Evolutionary conservation across 2,329 filamentous ascomycete species (phyloP), one percentile per base, ranked within the genome.

Genomic region (Epichloe sibirici): DNA sequence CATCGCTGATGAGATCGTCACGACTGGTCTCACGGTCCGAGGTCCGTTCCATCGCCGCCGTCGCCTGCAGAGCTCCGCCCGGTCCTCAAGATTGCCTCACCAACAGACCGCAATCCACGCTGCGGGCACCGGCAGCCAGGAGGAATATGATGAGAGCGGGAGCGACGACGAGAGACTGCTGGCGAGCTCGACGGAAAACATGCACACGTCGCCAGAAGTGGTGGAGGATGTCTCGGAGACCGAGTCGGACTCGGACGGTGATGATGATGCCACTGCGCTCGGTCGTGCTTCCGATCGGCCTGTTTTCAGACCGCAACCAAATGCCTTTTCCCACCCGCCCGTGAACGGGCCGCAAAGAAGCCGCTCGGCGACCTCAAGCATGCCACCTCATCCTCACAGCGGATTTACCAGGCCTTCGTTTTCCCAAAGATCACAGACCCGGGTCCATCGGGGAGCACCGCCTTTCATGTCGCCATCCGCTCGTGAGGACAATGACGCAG

Each of bases 61-160:
- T 51, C 76, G 77, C 45, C 57, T 65, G 46, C 67, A 66, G 35
- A 57, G 60, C 12, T 59, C 66, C 9, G 57, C 63, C 23, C 61
- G 66, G 53, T 65, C 66, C 3, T 56, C 28, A 31, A 31, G 28
- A 31, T 31, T 69, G 17, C 63, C 63, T 23, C 71, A 69, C 51
- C 69, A 72, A 53, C 69, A 71, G 45, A 69, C 71, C 25, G 66
- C 69, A 34, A 63, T 70, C 39, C 71, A 71, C 23, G 62, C 68
- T 51, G 70, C 71, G 52, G 72, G 70, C 46, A 72, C 75, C 35
- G 94, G 89, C 68, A 95, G 90, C 62, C 89, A 95, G 66, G 90
- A 95, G 60, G 90, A 95, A 70, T 95, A 94, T 62, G 89, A 95
- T 37, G 90, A 95, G 72, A 94, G 86, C 56, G 90, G 94, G 66